Evolutionary conservation across 768 basidiomycete genomes (phyloP), one percentile per base, ranked within the genome.

Genomic region (Trametopsis cervina): DNA sequence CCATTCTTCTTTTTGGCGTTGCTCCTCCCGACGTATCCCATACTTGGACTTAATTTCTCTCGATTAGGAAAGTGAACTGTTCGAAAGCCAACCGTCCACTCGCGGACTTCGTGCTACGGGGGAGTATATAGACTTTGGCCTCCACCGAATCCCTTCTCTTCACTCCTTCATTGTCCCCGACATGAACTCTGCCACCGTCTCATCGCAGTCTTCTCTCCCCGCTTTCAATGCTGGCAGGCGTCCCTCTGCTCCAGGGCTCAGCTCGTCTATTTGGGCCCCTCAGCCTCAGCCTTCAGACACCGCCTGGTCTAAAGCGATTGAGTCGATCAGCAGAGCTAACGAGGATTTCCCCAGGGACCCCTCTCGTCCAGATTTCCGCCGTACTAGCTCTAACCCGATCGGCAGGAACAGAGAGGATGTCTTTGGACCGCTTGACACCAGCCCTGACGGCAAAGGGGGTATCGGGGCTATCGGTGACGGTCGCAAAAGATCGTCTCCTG

Each of bases 381-480:
- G 61, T 20, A 51, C 60, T 12, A 44, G 55, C 63, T 39, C 59
- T 40, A 47, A 62, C 56, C 56, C 57, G 49, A 44, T 60, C 63
- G 37, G 52, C 46, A 61, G 71, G 49, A 72, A 60, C 52, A 69
- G 70, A 47, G 79, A 86, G 50, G 85, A 87, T 58, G 74, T 84
- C 47, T 87, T 88, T 55, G 85, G 83, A 3, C 74, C 77, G 1
- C 60, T 73, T 24, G 29, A 15, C 29, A 15, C 15, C 7, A 33
- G 29, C 29, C 15, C 9, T 15, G 9, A 33, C 9, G 72, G 71
- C 9, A 57, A 63, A 44, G 57, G 65, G 51, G 57, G 63, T 49
- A 47, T 53, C 44, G 85, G 87, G 4, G 84, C 85, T 59, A 81
- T 89, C 60, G 88, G 87, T 40, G 88, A 90, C 57, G 87, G 86